Conservation (phyloP, 495 filamentous ascomycete species). For the Stereocaulon alpinum region DNA sequence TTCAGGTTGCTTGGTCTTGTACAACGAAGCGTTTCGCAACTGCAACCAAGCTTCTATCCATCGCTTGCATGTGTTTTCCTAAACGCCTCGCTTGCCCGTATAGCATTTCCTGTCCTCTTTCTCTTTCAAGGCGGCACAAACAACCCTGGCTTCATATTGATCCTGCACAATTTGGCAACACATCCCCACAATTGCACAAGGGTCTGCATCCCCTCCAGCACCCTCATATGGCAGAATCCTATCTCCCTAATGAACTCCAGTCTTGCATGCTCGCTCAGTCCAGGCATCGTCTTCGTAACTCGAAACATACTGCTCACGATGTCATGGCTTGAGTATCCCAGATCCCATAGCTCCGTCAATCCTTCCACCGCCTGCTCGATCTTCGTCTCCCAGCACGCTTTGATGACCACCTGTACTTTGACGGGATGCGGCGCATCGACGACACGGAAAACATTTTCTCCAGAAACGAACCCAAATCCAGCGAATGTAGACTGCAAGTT, state of each 20-base stretch:
- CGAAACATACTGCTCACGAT: constrained; percentile 99
- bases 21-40: not conserved
- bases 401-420: constrained; percentile 97
- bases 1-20: too few relatives aligned
- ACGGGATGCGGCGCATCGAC: constrained; percentile 95
- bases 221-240: constrained; percentile 98
- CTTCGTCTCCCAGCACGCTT: constrained; percentile 86
- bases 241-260: constrained; percentile 97
- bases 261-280: constrained; percentile 84
- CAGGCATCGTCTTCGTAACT: constrained; percentile 89
- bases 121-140: constrained; percentile 46
- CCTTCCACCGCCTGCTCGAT: constrained; percentile 78
- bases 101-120: not conserved
- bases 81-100: not conserved
- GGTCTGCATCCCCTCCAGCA: constrained; percentile 92
- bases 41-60: not conserved
- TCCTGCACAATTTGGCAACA: constrained; percentile 75
- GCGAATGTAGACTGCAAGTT: constrained; percentile 91
- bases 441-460: constrained; percentile 97
- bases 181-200: constrained; percentile 87
- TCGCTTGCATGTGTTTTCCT: not conserved
- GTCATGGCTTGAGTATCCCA: constrained; percentile 93
- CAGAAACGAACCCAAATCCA: constrained; percentile 94
- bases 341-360: constrained; percentile 82
- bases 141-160: constrained; percentile 90